Evolutionary conservation across 73 alveolate species (phyloP).

Genomic region (Tetrahymena malaccensis): DNA sequence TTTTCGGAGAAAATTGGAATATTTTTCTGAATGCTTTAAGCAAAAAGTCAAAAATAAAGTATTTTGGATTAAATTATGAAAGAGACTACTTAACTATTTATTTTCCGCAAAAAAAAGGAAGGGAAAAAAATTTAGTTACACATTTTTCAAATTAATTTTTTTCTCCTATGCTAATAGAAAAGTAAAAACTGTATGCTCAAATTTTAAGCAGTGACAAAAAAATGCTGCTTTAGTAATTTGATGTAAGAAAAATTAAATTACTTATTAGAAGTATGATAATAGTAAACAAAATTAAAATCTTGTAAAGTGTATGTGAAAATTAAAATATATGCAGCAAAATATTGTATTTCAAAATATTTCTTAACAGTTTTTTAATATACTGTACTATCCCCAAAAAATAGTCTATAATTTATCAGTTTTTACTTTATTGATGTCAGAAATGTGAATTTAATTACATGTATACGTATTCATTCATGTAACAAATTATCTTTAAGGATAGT

Average conservation of each 20-base stretch:
- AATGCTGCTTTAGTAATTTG: not conserved
- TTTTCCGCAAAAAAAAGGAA: not conserved
- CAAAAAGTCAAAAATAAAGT: not conserved
- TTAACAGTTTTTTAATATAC: not conserved
- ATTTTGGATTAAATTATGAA: not conserved
- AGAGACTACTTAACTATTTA: not conserved
- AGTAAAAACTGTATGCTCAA: not conserved
- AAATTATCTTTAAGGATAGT: too few relatives aligned
- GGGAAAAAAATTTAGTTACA: not conserved
- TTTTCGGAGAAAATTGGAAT: not conserved
- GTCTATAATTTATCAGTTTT: not conserved
- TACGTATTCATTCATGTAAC: too few relatives aligned
- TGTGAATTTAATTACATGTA: not conserved
- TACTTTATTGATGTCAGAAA: not conserved
- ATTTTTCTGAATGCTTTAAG: not conserved
- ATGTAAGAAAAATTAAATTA: too few relatives aligned
- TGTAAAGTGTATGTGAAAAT: not conserved
- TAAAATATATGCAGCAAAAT: not conserved
- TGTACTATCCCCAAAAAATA: not conserved
- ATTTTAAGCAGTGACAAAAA: not conserved
- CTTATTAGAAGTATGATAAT: not conserved
- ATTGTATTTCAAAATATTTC: too few relatives aligned
- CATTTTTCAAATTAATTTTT: too few relatives aligned
- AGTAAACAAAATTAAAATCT: too few relatives aligned
- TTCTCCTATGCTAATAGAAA: too few relatives aligned